Evolutionary conservation across 768 basidiomycete genomes (phyloP).

Genomic region (Mrakia gelida): DNA sequence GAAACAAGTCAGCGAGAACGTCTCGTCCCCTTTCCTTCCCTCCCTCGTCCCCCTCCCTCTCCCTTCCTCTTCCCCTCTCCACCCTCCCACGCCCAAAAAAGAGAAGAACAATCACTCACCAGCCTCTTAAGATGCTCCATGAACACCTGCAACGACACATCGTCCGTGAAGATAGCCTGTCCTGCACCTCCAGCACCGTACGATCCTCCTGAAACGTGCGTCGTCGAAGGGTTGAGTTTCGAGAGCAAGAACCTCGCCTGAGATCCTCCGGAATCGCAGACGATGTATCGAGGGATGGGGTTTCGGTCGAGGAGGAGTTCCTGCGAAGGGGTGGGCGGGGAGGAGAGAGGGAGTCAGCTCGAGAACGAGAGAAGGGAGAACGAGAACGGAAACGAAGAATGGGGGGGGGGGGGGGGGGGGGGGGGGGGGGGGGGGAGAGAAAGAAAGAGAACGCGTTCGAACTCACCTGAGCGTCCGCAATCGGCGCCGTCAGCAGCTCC

Average conservation of each 20-base stretch:
- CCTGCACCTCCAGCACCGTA: slow-evolving; percentile 72
- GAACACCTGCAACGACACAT: slow-evolving; percentile 95
- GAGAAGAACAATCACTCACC: slow-evolving; percentile 49
- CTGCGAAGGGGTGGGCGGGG: slow-evolving; percentile 44
- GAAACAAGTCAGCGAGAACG: not conserved
- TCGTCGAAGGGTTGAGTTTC: slow-evolving; percentile 95
- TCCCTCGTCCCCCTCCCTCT: too few relatives aligned
- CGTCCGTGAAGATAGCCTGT: slow-evolving; percentile 89
- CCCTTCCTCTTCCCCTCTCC: not conserved
- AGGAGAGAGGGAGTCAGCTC: slow-evolving; percentile 1
- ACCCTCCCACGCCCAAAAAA: not conserved
- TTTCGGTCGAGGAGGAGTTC: slow-evolving; percentile 92
- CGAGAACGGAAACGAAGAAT: not conserved
- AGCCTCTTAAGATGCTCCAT: slow-evolving; percentile 95
- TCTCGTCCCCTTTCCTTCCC: not conserved
- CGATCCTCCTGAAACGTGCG: slow-evolving; percentile 82
- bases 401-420: too few relatives aligned
- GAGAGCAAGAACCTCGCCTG: slow-evolving; percentile 97
- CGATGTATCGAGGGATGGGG: slow-evolving; percentile 96
- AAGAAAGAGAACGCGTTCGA: not conserved
- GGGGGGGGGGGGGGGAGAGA: too few relatives aligned
- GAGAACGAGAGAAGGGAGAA: not conserved
- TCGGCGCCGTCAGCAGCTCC: slow-evolving; percentile 79
- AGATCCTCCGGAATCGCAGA: slow-evolving; percentile 93
- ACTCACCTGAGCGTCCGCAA: slow-evolving; percentile 77